These are phyloP conservation scores for Hondaea fermentalgiana DNA, from an alignment of 108 stramenopile species.

Conservation along the genomic window DNA sequence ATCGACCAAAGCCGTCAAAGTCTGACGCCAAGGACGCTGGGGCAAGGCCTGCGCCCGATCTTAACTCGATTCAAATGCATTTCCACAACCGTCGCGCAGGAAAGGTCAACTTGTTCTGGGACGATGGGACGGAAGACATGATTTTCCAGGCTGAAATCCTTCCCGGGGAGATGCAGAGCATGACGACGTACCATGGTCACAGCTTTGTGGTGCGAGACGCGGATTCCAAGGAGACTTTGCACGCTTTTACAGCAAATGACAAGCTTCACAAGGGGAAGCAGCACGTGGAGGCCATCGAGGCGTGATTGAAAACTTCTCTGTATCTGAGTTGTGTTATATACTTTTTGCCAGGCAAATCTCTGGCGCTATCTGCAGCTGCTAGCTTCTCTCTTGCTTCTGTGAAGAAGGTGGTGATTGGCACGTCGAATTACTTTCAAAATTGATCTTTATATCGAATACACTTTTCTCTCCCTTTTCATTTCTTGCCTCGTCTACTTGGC, in stretches of 20 bases:
- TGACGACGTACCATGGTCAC: background rate
- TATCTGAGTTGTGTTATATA: background rate
- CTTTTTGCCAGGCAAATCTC: no score
- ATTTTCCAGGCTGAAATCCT: background rate
- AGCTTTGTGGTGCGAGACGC: background rate
- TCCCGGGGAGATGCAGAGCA: background rate
- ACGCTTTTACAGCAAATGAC: background rate
- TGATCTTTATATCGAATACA: no score
- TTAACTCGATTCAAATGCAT: background rate
- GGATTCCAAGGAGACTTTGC: background rate
- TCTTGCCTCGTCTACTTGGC: background rate
- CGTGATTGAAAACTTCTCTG: background rate
- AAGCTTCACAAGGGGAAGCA: background rate
- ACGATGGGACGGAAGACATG: background rate
- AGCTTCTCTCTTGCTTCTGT: no score
- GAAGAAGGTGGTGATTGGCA: no score
- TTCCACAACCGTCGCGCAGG: background rate
- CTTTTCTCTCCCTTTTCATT: background rate
- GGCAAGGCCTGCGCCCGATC: background rate
- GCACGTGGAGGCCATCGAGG: background rate
- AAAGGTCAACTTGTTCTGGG: background rate
- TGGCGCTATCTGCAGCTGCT: no score
- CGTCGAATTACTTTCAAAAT: no score
- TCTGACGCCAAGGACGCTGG: background rate
- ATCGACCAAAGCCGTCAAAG: conserved; percentile 32